Conservation (phyloP, 208 protist species). For the Crithidia thermophila region DNA sequence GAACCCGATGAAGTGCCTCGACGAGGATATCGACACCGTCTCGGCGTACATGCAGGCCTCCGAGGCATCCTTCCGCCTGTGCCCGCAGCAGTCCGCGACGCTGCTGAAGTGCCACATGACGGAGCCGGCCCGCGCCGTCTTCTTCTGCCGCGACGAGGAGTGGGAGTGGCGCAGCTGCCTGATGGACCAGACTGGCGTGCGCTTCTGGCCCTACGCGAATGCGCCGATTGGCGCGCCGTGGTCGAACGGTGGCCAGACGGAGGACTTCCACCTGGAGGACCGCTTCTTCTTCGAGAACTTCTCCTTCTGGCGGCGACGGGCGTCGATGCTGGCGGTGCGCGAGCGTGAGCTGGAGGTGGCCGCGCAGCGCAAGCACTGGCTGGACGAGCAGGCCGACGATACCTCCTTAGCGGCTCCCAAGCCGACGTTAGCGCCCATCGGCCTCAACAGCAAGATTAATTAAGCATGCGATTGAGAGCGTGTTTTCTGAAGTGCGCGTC, state of each 20-base stretch:
- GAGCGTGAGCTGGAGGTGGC: constrained; percentile 80
- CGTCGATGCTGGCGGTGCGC: constrained; percentile 81
- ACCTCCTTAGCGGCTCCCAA: constrained; percentile 49
- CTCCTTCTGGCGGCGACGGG: constrained; percentile 81
- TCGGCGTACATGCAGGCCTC: constrained; percentile 89
- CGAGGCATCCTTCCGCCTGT: constrained; percentile 88
- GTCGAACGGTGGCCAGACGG: constrained; percentile 90
- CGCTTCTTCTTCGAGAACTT: constrained; percentile 92
- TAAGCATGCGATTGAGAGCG: constrained; percentile 21
- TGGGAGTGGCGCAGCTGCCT: constrained; percentile 93
- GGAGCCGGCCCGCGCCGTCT: constrained; percentile 86
- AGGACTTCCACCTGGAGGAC: constrained; percentile 93
- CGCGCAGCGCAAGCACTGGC: constrained; percentile 74
- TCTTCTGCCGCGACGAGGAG: constrained; percentile 92
- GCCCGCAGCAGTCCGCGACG: constrained; percentile 89
- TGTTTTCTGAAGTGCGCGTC: not conserved
- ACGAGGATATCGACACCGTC: constrained; percentile 82
- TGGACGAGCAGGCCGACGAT: constrained; percentile 51
- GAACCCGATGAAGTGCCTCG: constrained; percentile 84
- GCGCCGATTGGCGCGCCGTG: constrained; percentile 79
- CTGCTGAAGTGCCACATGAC: constrained; percentile 94
- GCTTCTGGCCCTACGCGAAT: constrained; percentile 93
- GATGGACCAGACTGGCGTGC: constrained; percentile 91
- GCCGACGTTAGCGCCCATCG: constrained; percentile 80
- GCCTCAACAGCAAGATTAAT: constrained; percentile 44